A percentile compares a stretch with the other conserved stretches of the same genome.
phyloP scores from a whole-genome alignment of 352 stramenopile genomes.

The Globisporangium canariense region DNA sequence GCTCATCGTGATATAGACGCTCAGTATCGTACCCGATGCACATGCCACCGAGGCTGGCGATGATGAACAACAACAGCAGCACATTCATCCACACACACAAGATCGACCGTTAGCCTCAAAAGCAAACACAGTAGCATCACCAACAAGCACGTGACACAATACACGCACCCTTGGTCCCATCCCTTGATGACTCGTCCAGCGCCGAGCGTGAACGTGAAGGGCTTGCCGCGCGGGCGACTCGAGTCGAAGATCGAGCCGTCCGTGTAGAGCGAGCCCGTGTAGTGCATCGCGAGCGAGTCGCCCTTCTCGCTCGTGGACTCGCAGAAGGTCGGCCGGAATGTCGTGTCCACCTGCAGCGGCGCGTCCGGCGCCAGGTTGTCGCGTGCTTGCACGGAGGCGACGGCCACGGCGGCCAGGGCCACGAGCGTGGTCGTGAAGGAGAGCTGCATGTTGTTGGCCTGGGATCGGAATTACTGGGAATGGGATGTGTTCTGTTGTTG shows the following conservation, averaged over 20 bases:
- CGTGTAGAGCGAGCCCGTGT: constrained; percentile 93
- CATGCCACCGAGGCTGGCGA: constrained; percentile 4
- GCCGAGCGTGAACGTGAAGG: constrained; percentile 95
- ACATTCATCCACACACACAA: neutral
- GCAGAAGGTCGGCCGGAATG: constrained; percentile 67
- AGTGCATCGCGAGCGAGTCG: constrained; percentile 93
- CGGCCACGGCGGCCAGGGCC: constrained; percentile 24
- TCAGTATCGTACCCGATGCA: constrained; percentile 6
- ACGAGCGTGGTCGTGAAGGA: constrained; percentile 28
- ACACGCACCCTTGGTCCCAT: constrained; percentile 46
- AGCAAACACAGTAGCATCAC: neutral
- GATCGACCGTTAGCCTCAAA: neutral
- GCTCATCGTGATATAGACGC: neutral
- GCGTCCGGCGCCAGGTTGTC: constrained; percentile 68
- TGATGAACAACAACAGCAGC: neutral
- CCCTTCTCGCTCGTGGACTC: constrained; percentile 67
- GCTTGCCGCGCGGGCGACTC: constrained; percentile 90
- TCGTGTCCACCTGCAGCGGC: constrained; percentile 76
- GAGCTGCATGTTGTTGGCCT: constrained; percentile 38
- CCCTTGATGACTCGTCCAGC: constrained; percentile 88
- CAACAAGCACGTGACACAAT: neutral
- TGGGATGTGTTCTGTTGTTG: too few species aligned
- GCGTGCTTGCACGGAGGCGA: constrained; percentile 38
- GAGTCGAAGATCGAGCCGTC: constrained; percentile 98
- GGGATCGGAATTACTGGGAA: too few species aligned